Base-by-base conservation (phyloP, 352 stramenopile genomes). In the Achlya hypogyna region DNA sequence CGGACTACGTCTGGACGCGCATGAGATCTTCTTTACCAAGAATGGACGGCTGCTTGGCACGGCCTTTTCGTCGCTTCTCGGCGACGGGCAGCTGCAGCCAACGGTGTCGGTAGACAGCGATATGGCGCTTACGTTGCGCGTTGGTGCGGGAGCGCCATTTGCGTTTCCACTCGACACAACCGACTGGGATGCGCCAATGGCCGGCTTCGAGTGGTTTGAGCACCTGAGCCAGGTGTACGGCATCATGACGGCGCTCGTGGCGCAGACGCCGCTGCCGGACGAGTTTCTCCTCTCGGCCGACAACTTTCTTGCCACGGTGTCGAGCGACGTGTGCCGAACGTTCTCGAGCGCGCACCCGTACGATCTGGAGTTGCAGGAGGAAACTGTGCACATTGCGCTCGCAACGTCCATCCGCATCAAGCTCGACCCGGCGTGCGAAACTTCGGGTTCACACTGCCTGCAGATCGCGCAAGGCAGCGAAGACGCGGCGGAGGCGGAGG, bases 241-340 rank as follows among this genome's bases (percentile, higher is more conserved):
- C 5, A 85, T 95, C 38, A 93, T 95, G 83, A 77, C 87, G 62
- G 73, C 86, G 1, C 66, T 95, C 0, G 86, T 91, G 72, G 79
- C 88, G n/a, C 52, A 65, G n/a, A 66, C 53, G 14, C 47, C 75
- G 20, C 65, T 95, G 2, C 85, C 85, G 0, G 79, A 93, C 65
- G 86, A 95, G 53, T 95, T 95, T 56, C 82, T 95, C 76, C 78
- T 95, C 20, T 91, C 85, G 18, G 86, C 86, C 12, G 86, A 95
- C 63, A 95, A 91, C 51, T 95, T 95, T 51, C 67, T 95, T 43
- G 89, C 83, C 0, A 79, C 91, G 51, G 86, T 95, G 28, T 92
- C 84, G 0, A 80, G 91, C 52, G 84, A 93, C 40, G 82, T 91
- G 8, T 93, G 86, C 54, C 87, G 91, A 28, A 81, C 70, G 20